Evolutionary conservation across 345 rosid species (phyloP), one percentile per base, ranked within the genome.

Genomic region (Corymbia maculata): DNA sequence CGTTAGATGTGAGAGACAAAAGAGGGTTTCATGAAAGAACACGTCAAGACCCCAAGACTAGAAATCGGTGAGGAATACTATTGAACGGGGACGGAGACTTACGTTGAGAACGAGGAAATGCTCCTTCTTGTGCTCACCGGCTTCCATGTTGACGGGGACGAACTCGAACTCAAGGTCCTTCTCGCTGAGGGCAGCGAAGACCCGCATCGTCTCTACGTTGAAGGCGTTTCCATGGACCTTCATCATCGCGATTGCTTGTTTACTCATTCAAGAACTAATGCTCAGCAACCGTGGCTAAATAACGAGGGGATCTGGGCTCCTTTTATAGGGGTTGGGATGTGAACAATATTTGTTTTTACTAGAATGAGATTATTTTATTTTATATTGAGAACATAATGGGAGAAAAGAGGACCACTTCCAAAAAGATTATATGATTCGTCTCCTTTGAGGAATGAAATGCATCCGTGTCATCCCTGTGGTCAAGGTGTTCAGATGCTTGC

Each of bases 91-190:
- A 64, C 0, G 13, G 30, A 55, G 47, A 80, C 86, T 47, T 19
- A 86, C 85, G 32, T 51, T 64, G 47, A 79, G 87, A 51, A 89
- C 51, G 55, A 92, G 88, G 86, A 61, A 91, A 14, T 86, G 84
- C 3, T 89, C 90, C 86, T 88, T 80, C 89, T 91, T 91, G 85
- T 91, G 92, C 32, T 89, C 94, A 21, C 90, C 91, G 1, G 87
- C 4, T 16, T 32, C 17, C 90, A 90, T 10, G 86, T 92, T 87
- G 36, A 92, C 52, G 4, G 51, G 70, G 87, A 90, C 61, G 6
- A 92, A 75, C 90, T 89, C 88, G 30, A 92, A 91, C 12, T 88
- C 88, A 24, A 92, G 80, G 16, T 61, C 92, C 86, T 92, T 91
- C 86, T 92, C 94, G 26, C 47, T 12, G 17, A 91, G 92, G 86